Base-by-base conservation (phyloP, 148 eudicot genomes). In the Rhododendron griersonianum region DNA sequence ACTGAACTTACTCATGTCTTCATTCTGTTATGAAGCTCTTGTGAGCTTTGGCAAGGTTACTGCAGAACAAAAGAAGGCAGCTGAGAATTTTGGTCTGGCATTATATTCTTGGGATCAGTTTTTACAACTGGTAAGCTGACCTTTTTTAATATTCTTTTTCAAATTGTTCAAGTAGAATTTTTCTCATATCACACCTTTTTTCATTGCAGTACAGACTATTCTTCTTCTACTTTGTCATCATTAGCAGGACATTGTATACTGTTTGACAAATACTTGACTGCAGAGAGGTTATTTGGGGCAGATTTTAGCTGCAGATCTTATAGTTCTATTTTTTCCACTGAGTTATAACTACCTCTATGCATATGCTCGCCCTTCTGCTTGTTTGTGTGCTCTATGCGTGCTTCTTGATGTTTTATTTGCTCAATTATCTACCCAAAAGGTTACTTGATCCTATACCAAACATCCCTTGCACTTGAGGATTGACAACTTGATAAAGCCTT, bases 21-120 rank as follows among this genome's bases (percentile, higher is more conserved):
- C 15, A 83, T 41, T 81, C 75, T 86, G 77, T n/a, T 81, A 80
- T 81, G 65, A 63, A 93, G 96, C 93, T 87, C 89, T 94, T 67
- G 96, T 94, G 90, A 94, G 96, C 88, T 94, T 94, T 78, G 93
- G 93, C 15, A 89, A 89, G 84, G 89, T 92, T 73, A 83, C 89
- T 23, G 57, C 83, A 11, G 90, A 91, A 33, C 92, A 92, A 83
- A 91, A 88, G 86, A 86, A 91, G 82, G 87, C 33, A 11, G 93
- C 93, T 57, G 86, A 90, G 69, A 75, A 55, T 61, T 88, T 85
- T 44, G 89, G 89, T 57, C 55, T 94, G 89, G 87, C 89, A 39
- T 63, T 92, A 23, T 91, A 92, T 88, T 87, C 94, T 55, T 93
- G 96, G 96, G 90, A 91, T 86, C 91, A 91, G 14, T 94, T 94